Evolutionary conservation across 176 grass and related monocot species (phyloP).

Genomic region (Chloris gayana): DNA sequence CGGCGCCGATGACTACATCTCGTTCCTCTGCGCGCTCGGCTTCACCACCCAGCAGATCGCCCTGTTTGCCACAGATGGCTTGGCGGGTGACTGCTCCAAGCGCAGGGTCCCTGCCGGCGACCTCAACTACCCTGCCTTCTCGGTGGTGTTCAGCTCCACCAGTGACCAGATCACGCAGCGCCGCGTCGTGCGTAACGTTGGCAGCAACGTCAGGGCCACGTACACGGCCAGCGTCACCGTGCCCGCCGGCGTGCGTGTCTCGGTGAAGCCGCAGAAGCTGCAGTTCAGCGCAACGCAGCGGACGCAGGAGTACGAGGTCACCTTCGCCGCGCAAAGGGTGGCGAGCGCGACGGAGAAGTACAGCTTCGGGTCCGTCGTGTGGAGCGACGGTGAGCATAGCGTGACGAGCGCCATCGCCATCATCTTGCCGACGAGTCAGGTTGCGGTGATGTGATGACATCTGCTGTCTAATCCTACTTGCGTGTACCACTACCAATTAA

Average conservation of each 20-base stretch:
- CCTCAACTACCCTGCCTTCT: neutral
- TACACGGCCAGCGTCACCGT: neutral
- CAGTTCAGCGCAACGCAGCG: neutral
- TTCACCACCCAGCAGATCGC: neutral
- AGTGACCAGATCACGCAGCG: neutral
- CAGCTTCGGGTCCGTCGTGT: neutral
- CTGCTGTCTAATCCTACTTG: too few species aligned
- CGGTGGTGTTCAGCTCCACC: neutral
- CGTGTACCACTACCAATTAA: too few species aligned
- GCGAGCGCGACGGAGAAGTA: neutral
- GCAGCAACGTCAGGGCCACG: neutral
- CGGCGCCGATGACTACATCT: neutral
- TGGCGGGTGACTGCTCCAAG: neutral
- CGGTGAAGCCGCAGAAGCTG: neutral
- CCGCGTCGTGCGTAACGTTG: neutral
- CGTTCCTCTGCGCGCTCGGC: neutral
- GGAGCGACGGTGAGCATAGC: neutral
- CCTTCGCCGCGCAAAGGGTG: neutral
- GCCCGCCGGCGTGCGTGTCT: neutral
- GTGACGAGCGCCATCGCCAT: too few species aligned
- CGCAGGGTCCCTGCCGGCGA: neutral
- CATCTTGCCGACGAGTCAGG: too few species aligned
- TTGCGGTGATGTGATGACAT: too few species aligned
- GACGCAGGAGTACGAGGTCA: neutral
- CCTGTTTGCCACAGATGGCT: neutral